Evolutionary conservation across 2,329 filamentous ascomycete species (phyloP).

Genomic region (Rosellinia necatrix): DNA sequence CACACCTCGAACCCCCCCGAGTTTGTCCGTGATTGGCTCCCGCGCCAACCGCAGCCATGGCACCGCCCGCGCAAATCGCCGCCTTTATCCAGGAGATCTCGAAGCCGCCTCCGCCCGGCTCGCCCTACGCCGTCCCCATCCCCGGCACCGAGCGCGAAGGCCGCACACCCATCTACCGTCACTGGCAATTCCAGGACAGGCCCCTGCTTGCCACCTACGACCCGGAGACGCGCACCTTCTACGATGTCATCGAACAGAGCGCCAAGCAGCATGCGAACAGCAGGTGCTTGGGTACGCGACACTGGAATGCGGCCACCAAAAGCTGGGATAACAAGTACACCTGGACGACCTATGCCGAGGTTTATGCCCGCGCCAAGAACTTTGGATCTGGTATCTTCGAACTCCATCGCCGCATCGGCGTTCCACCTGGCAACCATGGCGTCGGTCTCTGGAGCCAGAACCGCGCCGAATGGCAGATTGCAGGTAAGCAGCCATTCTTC

Average conservation of each 20-base stretch:
- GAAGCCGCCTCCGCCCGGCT: conserved; percentile 70
- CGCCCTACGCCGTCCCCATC: conserved; percentile 77
- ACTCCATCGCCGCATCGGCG: conserved; percentile 73
- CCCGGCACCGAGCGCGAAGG: conserved; percentile 75
- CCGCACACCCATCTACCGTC: conserved; percentile 78
- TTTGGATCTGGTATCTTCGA: conserved; percentile 85
- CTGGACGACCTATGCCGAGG: conserved; percentile 82
- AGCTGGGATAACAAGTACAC: conserved; percentile 74
- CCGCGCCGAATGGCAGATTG: conserved; percentile 86
- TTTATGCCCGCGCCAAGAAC: conserved; percentile 79
- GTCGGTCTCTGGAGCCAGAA: conserved; percentile 88
- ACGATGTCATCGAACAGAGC: conserved; percentile 79
- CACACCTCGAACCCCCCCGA: conserved; percentile 9
- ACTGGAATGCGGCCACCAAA: conserved; percentile 76
- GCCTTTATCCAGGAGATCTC: conserved; percentile 59
- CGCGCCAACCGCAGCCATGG: conserved; percentile 27
- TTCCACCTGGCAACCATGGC: conserved; percentile 70
- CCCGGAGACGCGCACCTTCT: conserved; percentile 70
- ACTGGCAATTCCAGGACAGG: conserved; percentile 76
- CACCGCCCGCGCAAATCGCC: conserved; percentile 41
- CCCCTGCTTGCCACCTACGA: conserved; percentile 73
- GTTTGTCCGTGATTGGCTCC: conserved; percentile 11
- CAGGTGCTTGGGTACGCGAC: conserved; percentile 78
- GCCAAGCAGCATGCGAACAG: conserved; percentile 66
- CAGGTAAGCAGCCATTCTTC: conserved; percentile 54